These are phyloP conservation scores for Isabelozyma gotoi DNA, from an alignment of 805 yeast genomes.

Conservation along the genomic window DNA sequence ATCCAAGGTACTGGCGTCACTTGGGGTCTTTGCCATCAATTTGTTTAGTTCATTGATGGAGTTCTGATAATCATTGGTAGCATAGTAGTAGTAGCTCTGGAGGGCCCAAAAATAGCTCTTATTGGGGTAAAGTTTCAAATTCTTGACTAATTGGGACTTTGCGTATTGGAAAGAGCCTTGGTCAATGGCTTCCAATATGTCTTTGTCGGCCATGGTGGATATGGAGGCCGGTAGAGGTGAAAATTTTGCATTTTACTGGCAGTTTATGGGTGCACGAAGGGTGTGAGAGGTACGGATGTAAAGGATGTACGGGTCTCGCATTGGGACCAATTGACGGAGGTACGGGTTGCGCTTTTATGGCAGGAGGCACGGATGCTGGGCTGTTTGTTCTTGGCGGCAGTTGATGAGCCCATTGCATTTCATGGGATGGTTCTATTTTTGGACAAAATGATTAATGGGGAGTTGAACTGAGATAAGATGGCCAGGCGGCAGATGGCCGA, in stretches of 20 bases:
- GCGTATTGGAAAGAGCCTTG: conserved; percentile 58
- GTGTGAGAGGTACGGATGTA: neutral
- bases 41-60: conserved; percentile 31
- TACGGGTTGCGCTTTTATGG: too few relatives aligned
- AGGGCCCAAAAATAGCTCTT: conserved; percentile 54
- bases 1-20: conserved; percentile 53
- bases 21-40: conserved; percentile 41
- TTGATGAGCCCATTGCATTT: too few relatives aligned
- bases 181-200: conserved; percentile 44
- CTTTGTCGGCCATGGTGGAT: conserved; percentile 16
- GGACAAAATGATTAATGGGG: too few relatives aligned
- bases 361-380: too few relatives aligned
- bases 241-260: neutral
- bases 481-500: too few relatives aligned
- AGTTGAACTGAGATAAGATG: too few relatives aligned
- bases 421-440: too few relatives aligned
- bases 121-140: conserved; percentile 56
- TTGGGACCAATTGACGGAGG: too few relatives aligned
- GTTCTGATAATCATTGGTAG: conserved; percentile 28
- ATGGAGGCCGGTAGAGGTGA: neutral
- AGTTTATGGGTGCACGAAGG: neutral
- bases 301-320: neutral
- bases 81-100: conserved; percentile 31
- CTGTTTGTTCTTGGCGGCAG: too few relatives aligned
- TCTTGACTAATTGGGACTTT: conserved; percentile 43